Conservation (phyloP, 768 basidiomycete species). For the Suillus clintonianus region DNA sequence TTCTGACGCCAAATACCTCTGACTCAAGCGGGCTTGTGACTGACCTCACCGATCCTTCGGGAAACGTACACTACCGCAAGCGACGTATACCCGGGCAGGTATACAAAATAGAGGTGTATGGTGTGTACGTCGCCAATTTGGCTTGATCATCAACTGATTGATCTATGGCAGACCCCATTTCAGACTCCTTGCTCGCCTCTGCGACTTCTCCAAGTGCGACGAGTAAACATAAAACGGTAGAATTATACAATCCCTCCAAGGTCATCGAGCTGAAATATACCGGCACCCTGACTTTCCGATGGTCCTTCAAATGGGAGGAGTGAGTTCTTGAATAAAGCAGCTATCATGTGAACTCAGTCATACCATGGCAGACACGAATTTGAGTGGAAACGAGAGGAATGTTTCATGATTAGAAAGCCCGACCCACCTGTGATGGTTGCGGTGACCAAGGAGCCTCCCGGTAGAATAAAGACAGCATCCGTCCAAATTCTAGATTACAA, state of each 20-base stretch:
- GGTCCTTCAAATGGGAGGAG: slow-evolving; percentile 85
- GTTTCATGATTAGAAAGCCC: slow-evolving; percentile 81
- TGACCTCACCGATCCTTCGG: slow-evolving; percentile 70
- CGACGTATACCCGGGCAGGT: slow-evolving; percentile 53
- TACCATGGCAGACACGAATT: slow-evolving; percentile 63
- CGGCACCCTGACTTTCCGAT: slow-evolving; percentile 72
- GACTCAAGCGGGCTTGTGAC: slow-evolving; percentile 52
- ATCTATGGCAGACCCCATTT: slow-evolving; percentile 61
- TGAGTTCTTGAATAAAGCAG: slow-evolving; percentile 37
- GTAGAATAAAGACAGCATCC: slow-evolving; percentile 60
- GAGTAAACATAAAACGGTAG: slow-evolving; percentile 73
- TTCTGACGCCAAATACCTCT: slow-evolving; percentile 58
- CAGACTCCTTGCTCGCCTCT: slow-evolving; percentile 69
- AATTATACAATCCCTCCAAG: slow-evolving; percentile 72
- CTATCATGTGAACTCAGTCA: neutral
- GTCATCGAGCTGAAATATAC: slow-evolving; percentile 73
- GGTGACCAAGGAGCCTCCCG: slow-evolving; percentile 73
- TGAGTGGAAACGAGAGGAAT: slow-evolving; percentile 85
- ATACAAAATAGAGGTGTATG: slow-evolving; percentile 70
- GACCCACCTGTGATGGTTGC: slow-evolving; percentile 87
- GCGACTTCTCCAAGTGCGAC: slow-evolving; percentile 64
- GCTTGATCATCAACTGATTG: neutral
- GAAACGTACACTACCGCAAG: slow-evolving; percentile 71
- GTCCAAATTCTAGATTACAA: slow-evolving; percentile 87
- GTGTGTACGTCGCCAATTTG: slow-evolving; percentile 37